A percentile compares a stretch with the other conserved stretches of the same genome.
These are phyloP conservation scores for Forsythia viridissima DNA, from an alignment of 257 asterid species.

Conservation along the genomic window DNA sequence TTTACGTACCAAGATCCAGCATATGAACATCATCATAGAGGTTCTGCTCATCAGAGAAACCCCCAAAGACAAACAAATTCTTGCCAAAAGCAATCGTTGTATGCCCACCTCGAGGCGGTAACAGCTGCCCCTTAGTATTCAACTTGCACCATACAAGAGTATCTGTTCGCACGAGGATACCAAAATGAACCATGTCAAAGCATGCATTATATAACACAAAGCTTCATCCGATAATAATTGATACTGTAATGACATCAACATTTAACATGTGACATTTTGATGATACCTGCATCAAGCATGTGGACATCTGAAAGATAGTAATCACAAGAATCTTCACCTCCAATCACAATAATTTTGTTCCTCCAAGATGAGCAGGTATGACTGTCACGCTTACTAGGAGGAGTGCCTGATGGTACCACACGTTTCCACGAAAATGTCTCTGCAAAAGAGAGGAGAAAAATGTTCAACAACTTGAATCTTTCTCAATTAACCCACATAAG, in stretches of 20 bases:
- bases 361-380: constrained; percentile 96
- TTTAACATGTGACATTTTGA: constrained; percentile 15
- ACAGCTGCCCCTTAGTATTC: constrained; percentile 78
- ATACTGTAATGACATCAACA: constrained; percentile 9
- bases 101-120: constrained; percentile 98
- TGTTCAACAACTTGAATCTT: constrained; percentile 10
- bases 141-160: constrained; percentile 89
- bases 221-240: constrained; percentile 14
- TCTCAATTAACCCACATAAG: neutral
- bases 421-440: constrained; percentile 85
- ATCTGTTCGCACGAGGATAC: constrained; percentile 52
- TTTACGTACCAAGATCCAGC: constrained; percentile 82
- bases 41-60: constrained; percentile 87
- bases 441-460: constrained; percentile 35
- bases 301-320: constrained; percentile 91
- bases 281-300: constrained; percentile 85
- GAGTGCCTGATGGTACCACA: constrained; percentile 84
- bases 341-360: constrained; percentile 85
- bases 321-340: constrained; percentile 85
- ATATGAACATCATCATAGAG: constrained; percentile 77
- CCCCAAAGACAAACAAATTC: constrained; percentile 86
- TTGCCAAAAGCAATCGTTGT: constrained; percentile 77
- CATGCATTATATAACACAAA: constrained; percentile 19
- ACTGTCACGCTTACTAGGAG: constrained; percentile 90
- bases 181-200: constrained; percentile 27